phyloP scores from a whole-genome alignment of 768 basidiomycete species.

The Suillus subalutaceus region DNA sequence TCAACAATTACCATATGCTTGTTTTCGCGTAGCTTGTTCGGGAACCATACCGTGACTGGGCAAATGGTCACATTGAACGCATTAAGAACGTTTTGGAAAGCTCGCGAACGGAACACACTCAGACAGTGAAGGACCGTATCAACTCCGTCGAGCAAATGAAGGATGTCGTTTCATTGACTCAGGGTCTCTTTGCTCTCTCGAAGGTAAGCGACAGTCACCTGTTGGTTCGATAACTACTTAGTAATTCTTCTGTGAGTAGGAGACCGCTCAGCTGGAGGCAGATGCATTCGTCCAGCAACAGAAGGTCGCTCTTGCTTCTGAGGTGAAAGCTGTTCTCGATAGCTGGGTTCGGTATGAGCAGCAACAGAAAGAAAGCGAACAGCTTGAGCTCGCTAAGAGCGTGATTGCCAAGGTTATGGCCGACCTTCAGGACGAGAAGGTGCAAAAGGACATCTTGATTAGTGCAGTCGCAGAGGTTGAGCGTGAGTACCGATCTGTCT shows the following conservation, averaged over 20 bases:
- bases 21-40: slow-evolving; percentile 58
- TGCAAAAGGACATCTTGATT: slow-evolving; percentile 80
- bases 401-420: slow-evolving; percentile 90
- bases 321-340: slow-evolving; percentile 94
- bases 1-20: slow-evolving; percentile 15
- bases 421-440: slow-evolving; percentile 83
- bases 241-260: slow-evolving; percentile 44
- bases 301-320: slow-evolving; percentile 81
- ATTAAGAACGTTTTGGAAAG: slow-evolving; percentile 81
- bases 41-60: slow-evolving; percentile 93
- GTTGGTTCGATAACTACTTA: not conserved
- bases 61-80: slow-evolving; percentile 81
- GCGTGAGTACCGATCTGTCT: slow-evolving; percentile 58
- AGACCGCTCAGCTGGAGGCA: slow-evolving; percentile 89
- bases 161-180: slow-evolving; percentile 90
- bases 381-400: slow-evolving; percentile 84
- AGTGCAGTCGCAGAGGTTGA: slow-evolving; percentile 89
- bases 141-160: slow-evolving; percentile 91
- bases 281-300: slow-evolving; percentile 91
- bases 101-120: slow-evolving; percentile 87
- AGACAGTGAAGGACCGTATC: slow-evolving; percentile 93
- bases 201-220: slow-evolving; percentile 55
- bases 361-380: slow-evolving; percentile 94
- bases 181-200: slow-evolving; percentile 89
- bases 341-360: slow-evolving; percentile 99